A percentile compares a stretch with the other conserved stretches of the same genome.
phyloP scores from a whole-genome alignment of 208 protist genomes.

The Entamoeba moshkovskii region DNA sequence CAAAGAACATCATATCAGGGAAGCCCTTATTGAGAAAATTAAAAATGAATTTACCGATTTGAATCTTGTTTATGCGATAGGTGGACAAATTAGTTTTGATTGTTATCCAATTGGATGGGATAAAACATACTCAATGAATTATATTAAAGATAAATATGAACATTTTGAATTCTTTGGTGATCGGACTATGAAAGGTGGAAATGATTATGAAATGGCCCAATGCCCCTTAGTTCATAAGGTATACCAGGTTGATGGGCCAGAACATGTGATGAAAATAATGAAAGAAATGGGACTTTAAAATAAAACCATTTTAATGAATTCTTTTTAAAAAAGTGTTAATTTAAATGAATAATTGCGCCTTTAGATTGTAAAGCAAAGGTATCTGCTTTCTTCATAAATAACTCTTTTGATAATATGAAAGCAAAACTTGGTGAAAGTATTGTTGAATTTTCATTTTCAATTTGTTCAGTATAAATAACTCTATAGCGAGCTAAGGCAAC shows the following conservation, averaged over 20 bases:
- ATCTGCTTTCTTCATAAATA: too few relatives aligned
- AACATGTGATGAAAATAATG: conserved; percentile 74
- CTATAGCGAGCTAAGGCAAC: too few relatives aligned
- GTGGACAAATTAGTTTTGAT: conserved; percentile 95
- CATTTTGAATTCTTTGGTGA: conserved; percentile 98
- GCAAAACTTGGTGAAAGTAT: too few relatives aligned
- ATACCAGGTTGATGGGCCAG: conserved; percentile 71
- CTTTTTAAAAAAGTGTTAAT: background rate
- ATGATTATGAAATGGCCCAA: conserved; percentile 95
- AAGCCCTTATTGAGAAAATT: conserved; percentile 70
- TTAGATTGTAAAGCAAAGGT: too few relatives aligned
- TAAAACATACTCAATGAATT: conserved; percentile 89
- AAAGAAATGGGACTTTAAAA: conserved; percentile 35
- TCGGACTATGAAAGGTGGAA: conserved; percentile 88
- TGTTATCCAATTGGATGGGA: conserved; percentile 93
- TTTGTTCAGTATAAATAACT: too few relatives aligned
- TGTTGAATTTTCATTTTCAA: too few relatives aligned
- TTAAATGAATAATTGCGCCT: too few relatives aligned
- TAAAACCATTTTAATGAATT: background rate
- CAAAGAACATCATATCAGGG: conserved; percentile 73
- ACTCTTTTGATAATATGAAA: too few relatives aligned
- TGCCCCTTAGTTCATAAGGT: conserved; percentile 54
- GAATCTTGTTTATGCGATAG: conserved; percentile 84
- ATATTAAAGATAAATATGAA: conserved; percentile 63
- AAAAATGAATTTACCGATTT: conserved; percentile 51